phyloP scores from a whole-genome alignment of 805 yeast species.

The Candida ipomoeae region DNA sequence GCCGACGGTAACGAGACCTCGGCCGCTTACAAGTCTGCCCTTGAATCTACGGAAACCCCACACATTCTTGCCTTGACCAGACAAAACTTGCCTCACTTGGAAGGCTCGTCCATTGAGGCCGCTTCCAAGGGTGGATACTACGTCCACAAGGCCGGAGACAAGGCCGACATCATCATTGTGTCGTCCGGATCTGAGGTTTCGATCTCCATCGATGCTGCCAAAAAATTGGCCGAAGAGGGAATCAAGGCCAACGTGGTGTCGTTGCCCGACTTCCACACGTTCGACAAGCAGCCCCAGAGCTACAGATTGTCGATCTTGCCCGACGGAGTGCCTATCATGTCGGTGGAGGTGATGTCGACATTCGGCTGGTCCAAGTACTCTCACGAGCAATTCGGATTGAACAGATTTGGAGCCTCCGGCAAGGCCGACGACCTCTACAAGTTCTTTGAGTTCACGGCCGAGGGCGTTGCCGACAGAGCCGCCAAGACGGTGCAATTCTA shows the following conservation, averaged over 20 bases:
- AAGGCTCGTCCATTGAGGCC: conserved; percentile 86
- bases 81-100: conserved; percentile 90
- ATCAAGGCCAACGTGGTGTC: conserved; percentile 81
- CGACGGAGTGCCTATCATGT: conserved; percentile 87
- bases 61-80: conserved; percentile 73
- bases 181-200: conserved; percentile 95
- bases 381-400: conserved; percentile 93
- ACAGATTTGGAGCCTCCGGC: conserved; percentile 97
- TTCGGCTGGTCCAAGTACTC: conserved; percentile 93
- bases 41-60: conserved; percentile 62
- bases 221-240: conserved; percentile 63
- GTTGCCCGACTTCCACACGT: conserved; percentile 87
- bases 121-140: conserved; percentile 95
- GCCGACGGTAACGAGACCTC: conserved; percentile 89
- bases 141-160: conserved; percentile 41
- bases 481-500: conserved; percentile 73
- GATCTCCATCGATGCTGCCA: conserved; percentile 76
- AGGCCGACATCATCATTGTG: conserved; percentile 67
- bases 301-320: conserved; percentile 88
- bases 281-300: conserved; percentile 75
- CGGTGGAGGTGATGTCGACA: conserved; percentile 90
- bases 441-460: conserved; percentile 85
- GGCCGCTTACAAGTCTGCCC: conserved; percentile 71
- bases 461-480: conserved; percentile 87
- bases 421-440: conserved; percentile 79